These are phyloP conservation scores for Clarireedia homoeocarpa DNA, from an alignment of 2,329 filamentous ascomycete genomes.

Conservation along the genomic window DNA sequence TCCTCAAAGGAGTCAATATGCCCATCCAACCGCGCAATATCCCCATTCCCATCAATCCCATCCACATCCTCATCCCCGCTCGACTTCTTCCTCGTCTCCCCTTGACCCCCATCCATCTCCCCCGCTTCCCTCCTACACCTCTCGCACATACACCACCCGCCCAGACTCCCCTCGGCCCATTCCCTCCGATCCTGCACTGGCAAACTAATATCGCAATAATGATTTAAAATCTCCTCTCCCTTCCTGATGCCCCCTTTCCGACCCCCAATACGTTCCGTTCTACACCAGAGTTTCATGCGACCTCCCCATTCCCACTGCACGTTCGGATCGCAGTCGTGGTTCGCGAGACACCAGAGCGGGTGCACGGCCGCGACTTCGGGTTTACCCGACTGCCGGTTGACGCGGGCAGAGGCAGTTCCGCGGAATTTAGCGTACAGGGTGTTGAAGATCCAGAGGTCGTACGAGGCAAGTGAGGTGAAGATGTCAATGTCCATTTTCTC, in stretches of 20 bases:
- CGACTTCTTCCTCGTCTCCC: not conserved
- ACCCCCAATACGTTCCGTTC: slow-evolving; percentile 48
- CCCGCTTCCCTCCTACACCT: slow-evolving; percentile 69
- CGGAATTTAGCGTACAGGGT: slow-evolving; percentile 90
- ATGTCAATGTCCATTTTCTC: slow-evolving; percentile 82
- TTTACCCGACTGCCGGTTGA: slow-evolving; percentile 67
- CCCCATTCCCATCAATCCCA: not conserved
- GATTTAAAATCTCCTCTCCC: slow-evolving; percentile 82
- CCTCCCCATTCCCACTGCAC: slow-evolving; percentile 91
- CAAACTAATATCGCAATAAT: slow-evolving; percentile 85
- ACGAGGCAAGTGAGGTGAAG: slow-evolving; percentile 48
- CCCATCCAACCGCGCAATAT: too few species aligned
- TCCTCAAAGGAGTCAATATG: too few species aligned
- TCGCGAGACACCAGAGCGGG: slow-evolving; percentile 91
- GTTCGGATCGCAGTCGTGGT: slow-evolving; percentile 93
- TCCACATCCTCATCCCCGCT: not conserved
- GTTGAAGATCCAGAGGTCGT: slow-evolving; percentile 80
- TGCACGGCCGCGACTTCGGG: slow-evolving; percentile 92
- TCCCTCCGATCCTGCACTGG: slow-evolving; percentile 74
- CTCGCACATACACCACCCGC: slow-evolving; percentile 80
- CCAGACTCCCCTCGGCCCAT: slow-evolving; percentile 81
- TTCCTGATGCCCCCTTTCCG: slow-evolving; percentile 55
- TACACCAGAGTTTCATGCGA: slow-evolving; percentile 61
- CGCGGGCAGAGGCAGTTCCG: slow-evolving; percentile 80
- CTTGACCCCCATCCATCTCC: slow-evolving; percentile 2